Conservation (phyloP, 1,284 basidiomycete genomes). For the Phellinidium pouzarii region DNA sequence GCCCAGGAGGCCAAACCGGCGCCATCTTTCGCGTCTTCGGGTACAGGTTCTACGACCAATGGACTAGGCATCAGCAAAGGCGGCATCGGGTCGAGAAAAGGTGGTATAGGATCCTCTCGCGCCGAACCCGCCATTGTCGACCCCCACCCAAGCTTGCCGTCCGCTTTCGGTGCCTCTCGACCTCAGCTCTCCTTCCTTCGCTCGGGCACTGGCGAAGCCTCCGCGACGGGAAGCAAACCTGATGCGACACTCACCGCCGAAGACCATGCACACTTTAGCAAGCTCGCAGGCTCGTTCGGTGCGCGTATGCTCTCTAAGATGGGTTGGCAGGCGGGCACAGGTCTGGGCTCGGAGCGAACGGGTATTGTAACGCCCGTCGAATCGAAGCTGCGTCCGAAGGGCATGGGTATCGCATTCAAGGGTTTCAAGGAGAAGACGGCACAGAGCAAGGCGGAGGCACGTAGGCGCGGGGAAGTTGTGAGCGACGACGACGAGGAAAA, state of each 20-base stretch:
- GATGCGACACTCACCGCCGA: slow-evolving; percentile 49
- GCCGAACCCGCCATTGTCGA: slow-evolving; percentile 16
- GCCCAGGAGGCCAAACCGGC: slow-evolving; percentile 21
- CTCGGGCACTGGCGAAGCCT: slow-evolving; percentile 27
- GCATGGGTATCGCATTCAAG: slow-evolving; percentile 81
- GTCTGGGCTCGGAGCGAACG: slow-evolving; percentile 72
- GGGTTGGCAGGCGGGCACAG: slow-evolving; percentile 85
- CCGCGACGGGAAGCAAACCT: slow-evolving; percentile 38
- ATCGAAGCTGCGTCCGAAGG: slow-evolving; percentile 73
- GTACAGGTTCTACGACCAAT: slow-evolving; percentile 13
- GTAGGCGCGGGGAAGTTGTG: slow-evolving; percentile 62
- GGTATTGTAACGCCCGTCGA: slow-evolving; percentile 89
- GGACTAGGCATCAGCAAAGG: slow-evolving; percentile 25
- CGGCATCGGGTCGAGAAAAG: slow-evolving; percentile 32
- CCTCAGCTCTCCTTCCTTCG: slow-evolving; percentile 53
- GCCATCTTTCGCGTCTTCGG: slow-evolving; percentile 15
- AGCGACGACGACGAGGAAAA: slow-evolving; percentile 69
- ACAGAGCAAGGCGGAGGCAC: slow-evolving; percentile 81
- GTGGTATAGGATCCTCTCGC: slow-evolving; percentile 31
- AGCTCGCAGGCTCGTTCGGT: slow-evolving; percentile 71
- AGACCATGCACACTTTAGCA: slow-evolving; percentile 76
- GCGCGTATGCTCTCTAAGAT: slow-evolving; percentile 88
- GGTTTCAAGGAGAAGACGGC: slow-evolving; percentile 86
- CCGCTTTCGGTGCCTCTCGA: slow-evolving; percentile 38
- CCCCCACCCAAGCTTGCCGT: slow-evolving; percentile 30